Base-by-base conservation (phyloP, 169 alveolate genomes). In the Plasmodium relictum region DNA sequence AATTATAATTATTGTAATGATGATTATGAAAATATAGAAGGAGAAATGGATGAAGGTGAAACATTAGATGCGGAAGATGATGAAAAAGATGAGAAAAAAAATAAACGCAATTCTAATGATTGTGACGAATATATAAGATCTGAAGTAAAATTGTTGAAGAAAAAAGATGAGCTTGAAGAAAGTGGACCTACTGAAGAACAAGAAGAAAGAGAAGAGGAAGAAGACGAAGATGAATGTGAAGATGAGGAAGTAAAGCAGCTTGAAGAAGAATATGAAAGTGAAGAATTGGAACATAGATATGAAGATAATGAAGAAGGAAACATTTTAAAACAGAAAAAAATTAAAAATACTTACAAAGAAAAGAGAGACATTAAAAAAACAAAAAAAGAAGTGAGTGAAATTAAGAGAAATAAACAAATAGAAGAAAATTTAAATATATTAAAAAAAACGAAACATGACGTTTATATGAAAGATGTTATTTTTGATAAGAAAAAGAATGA, bases 1-100 rank as follows among this genome's bases (percentile, higher is more conserved):
- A 68, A 31, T 37, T 73, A 85, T 22, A 74, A 65, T 8, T 65
- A 62, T 9, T 12, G 42, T 7, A 12, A 59, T 63, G 39, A 65
- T 20, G 87, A 59, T 12, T 44, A 44, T 18, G 88, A 41, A 24
- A 14, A 76, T 18, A 22, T 18, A 41, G 41, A 65, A 3, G 61
- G 10, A 52, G 61, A 59, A n/a, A 59, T 18, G 0, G 8, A 59
- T 10, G 69, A 59, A 0, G 69, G 16, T 59, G 48, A 24, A 24
- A 44, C 20, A 14, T 24, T 20, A 6, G 56, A 26, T 6, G 56
- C 8, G 16, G 22, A 48, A 7, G 48, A 26, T n/a, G 18, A 50
- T 2, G 22, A 16, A 2, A 65, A 52, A 7, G 65, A 50, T 26
- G 66, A 71, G 2, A 48, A n/a, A 18, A 22, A 39, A 26, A 62